Evolutionary conservation across 148 eudicot species (phyloP).

Genomic region (Spergularia bocconei): DNA sequence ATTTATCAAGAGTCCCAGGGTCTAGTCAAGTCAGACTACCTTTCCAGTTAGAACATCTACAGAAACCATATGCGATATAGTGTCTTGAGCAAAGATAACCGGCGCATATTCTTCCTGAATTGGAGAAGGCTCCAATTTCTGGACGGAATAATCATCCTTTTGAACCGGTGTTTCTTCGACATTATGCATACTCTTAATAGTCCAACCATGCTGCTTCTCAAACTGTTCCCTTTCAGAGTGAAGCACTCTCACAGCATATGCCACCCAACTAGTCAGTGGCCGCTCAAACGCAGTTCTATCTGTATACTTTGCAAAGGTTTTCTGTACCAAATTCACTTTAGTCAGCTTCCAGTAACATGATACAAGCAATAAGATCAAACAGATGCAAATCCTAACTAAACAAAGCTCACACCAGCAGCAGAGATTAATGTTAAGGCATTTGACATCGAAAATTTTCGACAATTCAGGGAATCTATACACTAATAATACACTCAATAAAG

Average conservation of each 20-base stretch:
- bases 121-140: constrained; percentile 69
- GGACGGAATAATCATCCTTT: constrained; percentile 59
- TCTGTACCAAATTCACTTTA: constrained; percentile 42
- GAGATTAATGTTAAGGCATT: not conserved
- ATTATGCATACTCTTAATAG: constrained; percentile 74
- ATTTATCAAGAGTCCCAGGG: not conserved
- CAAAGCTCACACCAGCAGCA: not conserved
- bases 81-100: constrained; percentile 97
- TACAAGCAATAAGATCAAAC: constrained; percentile 1
- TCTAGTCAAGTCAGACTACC: constrained; percentile 33
- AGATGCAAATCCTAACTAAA: not conserved
- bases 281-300: constrained; percentile 96
- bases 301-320: constrained; percentile 78
- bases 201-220: constrained; percentile 89
- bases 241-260: constrained; percentile 95
- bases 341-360: constrained; percentile 22
- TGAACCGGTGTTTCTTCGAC: constrained; percentile 67
- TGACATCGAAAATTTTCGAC: not conserved
- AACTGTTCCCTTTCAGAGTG: constrained; percentile 83
- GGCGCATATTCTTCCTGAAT: constrained; percentile 91
- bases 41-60: constrained; percentile 87
- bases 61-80: constrained; percentile 77
- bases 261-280: constrained; percentile 95
- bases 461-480: not conserved
- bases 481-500: not conserved